phyloP scores from a whole-genome alignment of 2,329 filamentous ascomycete species.

The Grosmannia serpens region DNA sequence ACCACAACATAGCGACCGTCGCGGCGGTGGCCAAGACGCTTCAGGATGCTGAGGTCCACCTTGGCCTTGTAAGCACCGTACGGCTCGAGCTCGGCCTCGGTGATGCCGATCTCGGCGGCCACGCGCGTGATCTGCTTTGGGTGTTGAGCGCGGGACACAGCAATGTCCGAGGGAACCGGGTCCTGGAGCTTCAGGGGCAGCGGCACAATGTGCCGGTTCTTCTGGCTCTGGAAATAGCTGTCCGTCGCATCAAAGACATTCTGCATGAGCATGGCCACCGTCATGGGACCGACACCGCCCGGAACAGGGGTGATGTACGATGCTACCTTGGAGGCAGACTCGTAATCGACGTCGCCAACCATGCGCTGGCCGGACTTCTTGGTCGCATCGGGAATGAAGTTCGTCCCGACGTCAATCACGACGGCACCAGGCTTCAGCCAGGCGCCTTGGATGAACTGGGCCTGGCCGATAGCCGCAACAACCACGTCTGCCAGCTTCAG shows the following conservation, averaged over 20 bases:
- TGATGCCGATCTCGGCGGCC: slow-evolving; percentile 78
- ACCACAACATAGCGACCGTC: slow-evolving; percentile 89
- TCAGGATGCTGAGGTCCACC: slow-evolving; percentile 70
- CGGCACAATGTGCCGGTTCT: slow-evolving; percentile 65
- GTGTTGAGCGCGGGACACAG: slow-evolving; percentile 74
- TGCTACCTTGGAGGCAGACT: slow-evolving; percentile 71
- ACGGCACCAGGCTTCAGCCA: slow-evolving; percentile 94
- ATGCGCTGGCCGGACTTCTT: slow-evolving; percentile 89
- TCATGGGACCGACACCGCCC: slow-evolving; percentile 96
- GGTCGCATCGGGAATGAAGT: slow-evolving; percentile 78
- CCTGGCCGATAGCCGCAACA: slow-evolving; percentile 80
- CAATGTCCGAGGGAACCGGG: slow-evolving; percentile 93
- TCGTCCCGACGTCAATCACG: slow-evolving; percentile 95
- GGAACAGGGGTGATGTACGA: slow-evolving; percentile 93
- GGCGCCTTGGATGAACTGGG: slow-evolving; percentile 82
- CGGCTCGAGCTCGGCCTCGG: slow-evolving; percentile 79
- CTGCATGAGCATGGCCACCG: slow-evolving; percentile 92
- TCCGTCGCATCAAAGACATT: slow-evolving; percentile 86
- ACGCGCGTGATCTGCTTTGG: slow-evolving; percentile 86
- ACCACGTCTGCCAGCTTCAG: slow-evolving; percentile 81
- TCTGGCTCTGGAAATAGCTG: slow-evolving; percentile 71
- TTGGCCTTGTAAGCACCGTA: slow-evolving; percentile 96
- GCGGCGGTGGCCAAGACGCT: slow-evolving; percentile 73
- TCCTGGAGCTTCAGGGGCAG: slow-evolving; percentile 68
- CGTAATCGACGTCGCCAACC: slow-evolving; percentile 91